Evolutionary conservation across 257 asterid species (phyloP).

Genomic region (Cynanchum wilfordii): DNA sequence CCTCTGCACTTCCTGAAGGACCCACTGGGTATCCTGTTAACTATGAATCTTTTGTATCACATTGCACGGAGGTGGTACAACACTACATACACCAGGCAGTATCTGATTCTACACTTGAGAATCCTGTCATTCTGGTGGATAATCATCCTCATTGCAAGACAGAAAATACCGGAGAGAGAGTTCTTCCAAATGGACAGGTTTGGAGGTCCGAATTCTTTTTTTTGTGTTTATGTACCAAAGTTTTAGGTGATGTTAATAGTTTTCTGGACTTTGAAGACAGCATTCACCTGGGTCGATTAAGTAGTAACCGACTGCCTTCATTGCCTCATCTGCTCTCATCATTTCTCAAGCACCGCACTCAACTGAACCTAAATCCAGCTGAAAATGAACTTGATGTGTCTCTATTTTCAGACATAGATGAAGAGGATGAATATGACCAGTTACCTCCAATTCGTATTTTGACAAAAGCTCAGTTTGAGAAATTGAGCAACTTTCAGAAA

Average conservation of each 20-base stretch:
- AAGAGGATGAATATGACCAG: conserved; percentile 77
- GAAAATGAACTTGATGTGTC: conserved; percentile 38
- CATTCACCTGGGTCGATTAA: conserved; percentile 60
- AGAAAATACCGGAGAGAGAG: conserved; percentile 53
- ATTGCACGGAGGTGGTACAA: conserved; percentile 67
- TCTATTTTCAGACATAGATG: conserved; percentile 45
- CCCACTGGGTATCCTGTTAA: conserved; percentile 70
- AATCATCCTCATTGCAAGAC: conserved; percentile 67
- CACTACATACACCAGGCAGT: conserved; percentile 75
- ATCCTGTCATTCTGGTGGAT: conserved; percentile 87
- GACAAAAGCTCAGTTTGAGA: conserved; percentile 67
- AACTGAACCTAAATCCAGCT: conserved; percentile 33
- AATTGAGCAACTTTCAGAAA: conserved; percentile 58
- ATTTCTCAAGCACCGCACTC: conserved; percentile 69
- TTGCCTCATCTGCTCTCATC: conserved; percentile 92
- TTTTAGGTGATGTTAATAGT: conserved; percentile 72
- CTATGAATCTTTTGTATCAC: conserved; percentile 62
- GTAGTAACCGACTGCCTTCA: conserved; percentile 60
- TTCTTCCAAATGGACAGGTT: conserved; percentile 85
- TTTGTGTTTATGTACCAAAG: conserved; percentile 74
- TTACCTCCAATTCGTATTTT: conserved; percentile 87
- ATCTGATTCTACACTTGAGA: conserved; percentile 69
- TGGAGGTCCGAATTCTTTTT: conserved; percentile 79
- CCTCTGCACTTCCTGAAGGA: conserved; percentile 76
- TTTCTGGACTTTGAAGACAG: conserved; percentile 60